These are phyloP conservation scores for Claviceps quebecensis DNA, from an alignment of 2,329 filamentous ascomycete species.

Conservation along the genomic window DNA sequence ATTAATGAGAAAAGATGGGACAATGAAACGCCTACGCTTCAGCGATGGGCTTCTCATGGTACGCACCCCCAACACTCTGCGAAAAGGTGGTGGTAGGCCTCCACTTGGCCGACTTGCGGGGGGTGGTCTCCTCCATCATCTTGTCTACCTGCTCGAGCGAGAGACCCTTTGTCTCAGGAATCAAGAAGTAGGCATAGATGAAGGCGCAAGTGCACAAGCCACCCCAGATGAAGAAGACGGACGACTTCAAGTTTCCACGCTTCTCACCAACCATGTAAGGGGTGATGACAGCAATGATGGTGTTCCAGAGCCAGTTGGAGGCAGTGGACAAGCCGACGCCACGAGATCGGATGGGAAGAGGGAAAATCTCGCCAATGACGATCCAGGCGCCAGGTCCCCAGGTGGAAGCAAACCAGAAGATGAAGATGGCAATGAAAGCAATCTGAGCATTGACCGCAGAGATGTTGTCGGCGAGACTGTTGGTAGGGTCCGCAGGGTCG, in stretches of 20 bases:
- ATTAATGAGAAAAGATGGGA: neutral
- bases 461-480: slow-evolving; percentile 35
- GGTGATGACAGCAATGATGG: slow-evolving; percentile 54
- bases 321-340: slow-evolving; percentile 79
- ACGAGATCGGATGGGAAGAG: slow-evolving; percentile 73
- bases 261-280: slow-evolving; percentile 54
- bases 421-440: slow-evolving; percentile 81
- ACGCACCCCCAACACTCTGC: slow-evolving; percentile 20
- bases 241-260: slow-evolving; percentile 51
- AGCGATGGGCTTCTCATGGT: slow-evolving; percentile 17
- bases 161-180: slow-evolving; percentile 63
- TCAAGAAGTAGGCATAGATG: slow-evolving; percentile 58
- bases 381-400: slow-evolving; percentile 77
- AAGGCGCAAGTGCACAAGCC: slow-evolving; percentile 45
- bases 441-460: slow-evolving; percentile 56
- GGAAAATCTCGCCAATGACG: slow-evolving; percentile 82
- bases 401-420: slow-evolving; percentile 82
- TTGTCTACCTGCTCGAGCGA: slow-evolving; percentile 69
- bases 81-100: slow-evolving; percentile 58
- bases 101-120: slow-evolving; percentile 65
- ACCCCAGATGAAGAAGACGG: slow-evolving; percentile 67
- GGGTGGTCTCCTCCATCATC: slow-evolving; percentile 79
- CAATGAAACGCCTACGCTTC: neutral
- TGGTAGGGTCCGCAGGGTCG: slow-evolving; percentile 26
- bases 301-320: slow-evolving; percentile 89